phyloP scores from a whole-genome alignment of 371 early-diverging fungal genomes.

The Mortierella sp. region DNA sequence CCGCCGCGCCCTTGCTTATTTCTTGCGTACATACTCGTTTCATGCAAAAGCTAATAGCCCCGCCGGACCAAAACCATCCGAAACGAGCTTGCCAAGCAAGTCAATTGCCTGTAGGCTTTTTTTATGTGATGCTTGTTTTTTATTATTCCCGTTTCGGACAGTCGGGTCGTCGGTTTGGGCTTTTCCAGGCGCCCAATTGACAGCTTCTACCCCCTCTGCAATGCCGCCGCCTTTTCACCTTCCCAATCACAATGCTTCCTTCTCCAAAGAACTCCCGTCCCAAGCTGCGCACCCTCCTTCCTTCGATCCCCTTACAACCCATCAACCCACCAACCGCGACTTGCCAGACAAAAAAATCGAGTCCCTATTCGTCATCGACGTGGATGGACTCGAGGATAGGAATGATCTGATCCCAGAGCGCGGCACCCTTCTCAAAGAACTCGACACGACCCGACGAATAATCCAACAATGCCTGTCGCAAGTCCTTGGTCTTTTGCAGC shows the following conservation, averaged over 20 bases:
- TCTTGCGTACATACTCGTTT: no score
- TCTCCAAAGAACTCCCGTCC: background rate
- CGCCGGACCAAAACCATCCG: background rate
- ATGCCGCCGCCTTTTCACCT: background rate
- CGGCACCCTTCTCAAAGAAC: constrained; percentile 81
- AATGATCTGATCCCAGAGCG: constrained; percentile 79
- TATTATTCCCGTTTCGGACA: background rate
- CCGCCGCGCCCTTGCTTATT: background rate
- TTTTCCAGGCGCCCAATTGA: background rate
- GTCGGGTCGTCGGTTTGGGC: background rate
- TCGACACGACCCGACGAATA: constrained; percentile 84
- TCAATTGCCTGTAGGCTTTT: background rate
- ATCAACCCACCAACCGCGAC: background rate
- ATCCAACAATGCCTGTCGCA: constrained; percentile 79
- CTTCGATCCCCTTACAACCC: background rate
- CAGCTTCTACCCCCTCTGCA: background rate
- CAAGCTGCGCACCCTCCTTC: background rate
- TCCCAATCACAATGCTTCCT: background rate
- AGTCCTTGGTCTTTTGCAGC: constrained; percentile 82
- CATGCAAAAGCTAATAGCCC: background rate
- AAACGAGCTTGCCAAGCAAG: background rate
- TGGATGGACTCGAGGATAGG: constrained; percentile 66
- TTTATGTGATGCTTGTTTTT: constrained; percentile 5
- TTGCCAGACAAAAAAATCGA: background rate
- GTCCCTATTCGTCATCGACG: constrained; percentile 33